Evolutionary conservation across 208 protist species (phyloP), one percentile per base, ranked within the genome.

Genomic region (Wallacemonas rigidus): DNA sequence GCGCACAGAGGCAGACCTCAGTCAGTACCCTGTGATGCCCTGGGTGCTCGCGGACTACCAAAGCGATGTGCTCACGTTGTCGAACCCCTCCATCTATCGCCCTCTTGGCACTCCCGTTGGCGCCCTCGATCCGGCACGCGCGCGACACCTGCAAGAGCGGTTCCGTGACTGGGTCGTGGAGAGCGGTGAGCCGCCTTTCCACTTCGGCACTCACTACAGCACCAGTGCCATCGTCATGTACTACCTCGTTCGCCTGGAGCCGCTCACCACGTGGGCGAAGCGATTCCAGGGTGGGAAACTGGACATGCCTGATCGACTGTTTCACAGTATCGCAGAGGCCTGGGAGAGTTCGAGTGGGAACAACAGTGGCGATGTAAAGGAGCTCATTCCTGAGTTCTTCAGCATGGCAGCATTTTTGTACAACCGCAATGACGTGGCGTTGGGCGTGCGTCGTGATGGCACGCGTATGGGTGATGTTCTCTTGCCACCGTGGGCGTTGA

Each of bases 171-270:
- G 90, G 91, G 77, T 86, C 17, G 75, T 88, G 55, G 77, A 77
- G 40, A 75, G 74, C n/a, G 74, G 68, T 5, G 84, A 89, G n/a
- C 77, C 76, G 2, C 88, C 97, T 9, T 99, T 98, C 75, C 94
- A 99, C 73, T 98, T 99, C 79, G 98, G 98, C 51, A 98, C 98
- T 14, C 98, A 99, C 82, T 99, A 99, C 80, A 98, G 92, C 55
- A 98, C 82, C 8, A 83, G 95, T 8, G 96, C 86, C 5, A 88
- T 98, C 41, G 98, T 99, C 35, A 74, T 99, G 40, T 95, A 98
- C 73, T 99, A 96, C 71, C 82, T 99, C 11, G 78, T 99, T 7
- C 93, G 98, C 47, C 67, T 99, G 36, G 91, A 99, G 82, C 99
- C 99, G 14, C 99, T 99, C 82, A 98, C 97, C 0, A 83, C 80